These are phyloP conservation scores for Lactarius akahatsu DNA, from an alignment of 768 basidiomycete species.

Conservation along the genomic window DNA sequence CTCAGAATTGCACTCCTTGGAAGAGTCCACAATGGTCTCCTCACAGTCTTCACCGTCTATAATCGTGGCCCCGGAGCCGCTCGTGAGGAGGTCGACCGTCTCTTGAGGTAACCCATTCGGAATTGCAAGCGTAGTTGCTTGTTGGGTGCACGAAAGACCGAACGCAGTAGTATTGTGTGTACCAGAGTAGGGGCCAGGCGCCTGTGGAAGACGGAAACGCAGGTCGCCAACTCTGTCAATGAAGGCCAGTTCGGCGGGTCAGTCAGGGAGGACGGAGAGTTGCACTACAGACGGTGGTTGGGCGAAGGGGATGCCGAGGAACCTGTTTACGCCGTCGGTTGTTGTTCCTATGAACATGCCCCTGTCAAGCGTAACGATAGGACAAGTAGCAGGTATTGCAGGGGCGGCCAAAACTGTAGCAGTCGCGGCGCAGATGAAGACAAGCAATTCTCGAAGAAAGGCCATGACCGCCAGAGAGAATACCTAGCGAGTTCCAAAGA, in stretches of 20 bases:
- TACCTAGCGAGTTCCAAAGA: neutral
- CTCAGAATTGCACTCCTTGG: neutral
- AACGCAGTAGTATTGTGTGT: constrained; percentile 25
- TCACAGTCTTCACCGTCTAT: constrained; percentile 30
- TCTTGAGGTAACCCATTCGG: neutral
- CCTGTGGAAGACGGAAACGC: constrained; percentile 40
- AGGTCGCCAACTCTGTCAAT: constrained; percentile 35
- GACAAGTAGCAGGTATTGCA: neutral
- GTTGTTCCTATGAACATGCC: constrained; percentile 35
- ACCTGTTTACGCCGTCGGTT: constrained; percentile 33
- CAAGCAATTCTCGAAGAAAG: neutral
- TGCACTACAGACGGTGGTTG: constrained; percentile 38
- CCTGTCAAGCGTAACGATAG: constrained; percentile 34
- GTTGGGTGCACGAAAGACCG: constrained; percentile 33
- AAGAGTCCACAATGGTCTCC: neutral
- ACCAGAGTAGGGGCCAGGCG: constrained; percentile 22
- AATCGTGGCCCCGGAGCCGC: neutral
- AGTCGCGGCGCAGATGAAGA: neutral
- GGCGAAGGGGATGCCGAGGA: constrained; percentile 45
- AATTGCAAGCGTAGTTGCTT: constrained; percentile 8
- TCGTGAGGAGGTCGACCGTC: neutral
- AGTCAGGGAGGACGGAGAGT: neutral
- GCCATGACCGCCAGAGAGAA: neutral
- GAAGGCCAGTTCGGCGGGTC: neutral
- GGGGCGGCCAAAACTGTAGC: neutral